These are phyloP conservation scores for Aspergillus carlsbadensis DNA, from an alignment of 495 filamentous ascomycete species.

Conservation along the genomic window DNA sequence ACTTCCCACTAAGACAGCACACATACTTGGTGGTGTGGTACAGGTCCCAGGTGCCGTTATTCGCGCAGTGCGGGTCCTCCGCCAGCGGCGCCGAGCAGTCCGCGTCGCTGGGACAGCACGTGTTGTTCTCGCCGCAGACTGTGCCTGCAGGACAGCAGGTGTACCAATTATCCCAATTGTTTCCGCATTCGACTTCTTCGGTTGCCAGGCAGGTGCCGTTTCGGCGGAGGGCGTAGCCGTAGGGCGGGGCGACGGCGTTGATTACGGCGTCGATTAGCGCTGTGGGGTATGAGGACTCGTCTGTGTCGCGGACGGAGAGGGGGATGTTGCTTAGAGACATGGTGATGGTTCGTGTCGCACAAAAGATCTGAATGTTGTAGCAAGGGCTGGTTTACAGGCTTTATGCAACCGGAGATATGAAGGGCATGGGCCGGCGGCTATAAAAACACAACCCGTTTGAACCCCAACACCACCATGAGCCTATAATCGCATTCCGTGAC, in stretches of 20 bases:
- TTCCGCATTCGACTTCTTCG: not conserved
- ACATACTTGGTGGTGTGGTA: not conserved
- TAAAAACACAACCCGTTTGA: too few species aligned
- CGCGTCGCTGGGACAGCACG: not conserved
- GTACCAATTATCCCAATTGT: not conserved
- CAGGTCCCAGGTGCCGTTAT: constrained; percentile 2
- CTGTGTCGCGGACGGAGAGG: too few species aligned
- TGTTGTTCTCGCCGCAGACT: not conserved
- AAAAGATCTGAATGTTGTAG: too few species aligned
- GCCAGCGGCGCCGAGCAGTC: not conserved
- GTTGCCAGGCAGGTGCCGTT: not conserved
- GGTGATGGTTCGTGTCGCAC: too few species aligned
- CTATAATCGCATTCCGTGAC: too few species aligned
- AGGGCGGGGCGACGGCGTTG: not conserved
- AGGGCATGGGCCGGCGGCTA: too few species aligned
- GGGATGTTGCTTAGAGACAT: too few species aligned
- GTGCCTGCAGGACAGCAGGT: not conserved
- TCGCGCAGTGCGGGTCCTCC: constrained; percentile 3
- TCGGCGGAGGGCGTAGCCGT: not conserved
- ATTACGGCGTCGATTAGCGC: too few species aligned
- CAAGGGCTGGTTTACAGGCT: too few species aligned
- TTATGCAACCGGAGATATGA: too few species aligned
- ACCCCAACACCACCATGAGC: too few species aligned
- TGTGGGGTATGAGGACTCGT: too few species aligned
- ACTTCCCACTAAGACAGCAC: not conserved